phyloP scores from a whole-genome alignment of 1,284 basidiomycete genomes.

The Cerrena zonata region DNA sequence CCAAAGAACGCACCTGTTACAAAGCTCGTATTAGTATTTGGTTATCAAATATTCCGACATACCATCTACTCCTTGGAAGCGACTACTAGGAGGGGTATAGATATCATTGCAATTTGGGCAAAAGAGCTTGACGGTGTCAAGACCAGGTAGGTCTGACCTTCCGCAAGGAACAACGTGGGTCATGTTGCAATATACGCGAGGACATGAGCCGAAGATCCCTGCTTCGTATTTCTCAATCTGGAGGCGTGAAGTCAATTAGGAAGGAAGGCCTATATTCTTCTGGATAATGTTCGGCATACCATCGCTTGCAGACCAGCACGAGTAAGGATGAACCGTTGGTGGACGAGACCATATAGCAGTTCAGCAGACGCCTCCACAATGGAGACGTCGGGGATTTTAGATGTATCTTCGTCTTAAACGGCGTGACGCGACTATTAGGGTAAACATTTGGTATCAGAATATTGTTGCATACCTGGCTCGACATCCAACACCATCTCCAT shows the following conservation, averaged over 20 bases:
- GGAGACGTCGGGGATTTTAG: conserved; percentile 89
- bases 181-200: conserved; percentile 88
- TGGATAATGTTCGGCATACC: conserved; percentile 45
- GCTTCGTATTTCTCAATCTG: conserved; percentile 95
- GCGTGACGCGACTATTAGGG: conserved; percentile 1
- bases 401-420: conserved; percentile 79
- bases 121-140: conserved; percentile 97
- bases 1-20: conserved; percentile 92
- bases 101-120: conserved; percentile 99
- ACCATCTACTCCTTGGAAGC: conserved; percentile 96
- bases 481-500: conserved; percentile 99
- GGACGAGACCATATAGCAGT: conserved; percentile 93
- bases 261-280: background rate
- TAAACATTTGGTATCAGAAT: conserved; percentile 6
- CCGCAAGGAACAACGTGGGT: conserved; percentile 93
- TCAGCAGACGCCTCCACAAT: conserved; percentile 98
- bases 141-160: conserved; percentile 91
- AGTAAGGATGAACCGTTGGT: conserved; percentile 95
- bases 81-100: conserved; percentile 90
- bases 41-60: conserved; percentile 8
- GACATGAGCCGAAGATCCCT: conserved; percentile 90
- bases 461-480: conserved; percentile 76
- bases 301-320: conserved; percentile 90
- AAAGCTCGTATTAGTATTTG: background rate
- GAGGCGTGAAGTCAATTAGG: background rate